Conservation (phyloP, 495 filamentous ascomycete species). For the Xylaria sp. region DNA sequence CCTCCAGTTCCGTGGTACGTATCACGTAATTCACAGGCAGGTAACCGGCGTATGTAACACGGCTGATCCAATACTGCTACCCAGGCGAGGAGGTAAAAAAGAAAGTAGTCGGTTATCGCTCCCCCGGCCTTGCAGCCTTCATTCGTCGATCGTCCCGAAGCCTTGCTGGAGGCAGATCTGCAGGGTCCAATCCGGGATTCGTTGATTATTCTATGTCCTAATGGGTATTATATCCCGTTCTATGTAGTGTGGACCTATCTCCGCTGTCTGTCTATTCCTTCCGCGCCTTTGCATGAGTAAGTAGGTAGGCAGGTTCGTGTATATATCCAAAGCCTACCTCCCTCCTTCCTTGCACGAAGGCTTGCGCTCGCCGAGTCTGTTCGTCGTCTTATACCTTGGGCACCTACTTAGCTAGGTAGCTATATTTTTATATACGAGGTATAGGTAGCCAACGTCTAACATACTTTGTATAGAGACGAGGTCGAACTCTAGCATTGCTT, state of each 20-base stretch:
- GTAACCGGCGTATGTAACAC: not conserved
- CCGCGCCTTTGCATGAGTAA: not conserved
- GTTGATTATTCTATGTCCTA: not conserved
- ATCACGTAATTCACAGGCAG: not conserved
- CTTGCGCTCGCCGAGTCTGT: constrained; percentile 23
- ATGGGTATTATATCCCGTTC: not conserved
- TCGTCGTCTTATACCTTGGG: not conserved
- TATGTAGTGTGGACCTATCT: constrained; percentile 33
- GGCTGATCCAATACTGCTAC: not conserved
- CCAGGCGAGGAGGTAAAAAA: not conserved
- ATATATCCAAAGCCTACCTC: not conserved
- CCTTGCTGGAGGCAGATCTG: constrained; percentile 16
- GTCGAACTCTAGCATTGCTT: no score
- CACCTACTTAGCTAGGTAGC: no score
- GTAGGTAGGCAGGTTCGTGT: not conserved
- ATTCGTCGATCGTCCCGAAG: constrained; percentile 21
- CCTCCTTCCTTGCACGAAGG: not conserved
- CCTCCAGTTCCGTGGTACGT: not conserved
- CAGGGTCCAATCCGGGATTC: constrained; percentile 1
- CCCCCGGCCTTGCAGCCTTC: constrained; percentile 8
- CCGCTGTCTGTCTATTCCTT: not conserved
- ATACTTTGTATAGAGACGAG: no score
- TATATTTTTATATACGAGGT: not conserved
- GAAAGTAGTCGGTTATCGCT: constrained; percentile 2
- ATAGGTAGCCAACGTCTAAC: no score